Evolutionary conservation across 1,284 basidiomycete genomes (phyloP).

Genomic region (Chalciporus sp.): DNA sequence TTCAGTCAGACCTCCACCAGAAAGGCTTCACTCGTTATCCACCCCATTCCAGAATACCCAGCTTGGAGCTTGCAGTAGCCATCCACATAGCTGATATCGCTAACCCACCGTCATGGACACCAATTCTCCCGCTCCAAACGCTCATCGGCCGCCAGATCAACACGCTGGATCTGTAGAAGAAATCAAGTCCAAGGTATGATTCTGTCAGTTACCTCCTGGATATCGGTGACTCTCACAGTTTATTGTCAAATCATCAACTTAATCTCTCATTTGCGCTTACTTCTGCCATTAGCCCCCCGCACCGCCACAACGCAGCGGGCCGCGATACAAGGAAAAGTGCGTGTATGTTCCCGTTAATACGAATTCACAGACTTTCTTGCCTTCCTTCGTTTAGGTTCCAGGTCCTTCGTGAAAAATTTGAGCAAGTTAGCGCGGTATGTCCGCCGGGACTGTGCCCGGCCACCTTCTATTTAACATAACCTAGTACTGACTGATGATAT

Average conservation of each 20-base stretch:
- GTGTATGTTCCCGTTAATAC: slow-evolving; percentile 13
- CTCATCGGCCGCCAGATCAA: slow-evolving; percentile 4
- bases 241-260: neutral
- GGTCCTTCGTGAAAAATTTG: slow-evolving; percentile 53
- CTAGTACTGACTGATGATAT: neutral
- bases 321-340: slow-evolving; percentile 38
- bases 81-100: neutral
- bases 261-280: neutral
- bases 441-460: neutral
- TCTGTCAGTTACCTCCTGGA: neutral
- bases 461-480: neutral
- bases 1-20: too few relatives aligned
- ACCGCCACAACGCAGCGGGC: slow-evolving; percentile 22
- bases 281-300: slow-evolving; percentile 11
- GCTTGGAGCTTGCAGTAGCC: neutral
- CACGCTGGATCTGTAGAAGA: slow-evolving; percentile 19
- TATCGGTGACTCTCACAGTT: slow-evolving; percentile 6
- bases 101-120: slow-evolving; percentile 19
- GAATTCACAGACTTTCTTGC: neutral
- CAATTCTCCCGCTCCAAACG: slow-evolving; percentile 14
- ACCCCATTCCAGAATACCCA: neutral
- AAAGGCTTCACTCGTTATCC: too few relatives aligned
- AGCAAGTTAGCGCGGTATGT: slow-evolving; percentile 52
- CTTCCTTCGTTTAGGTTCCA: slow-evolving; percentile 45
- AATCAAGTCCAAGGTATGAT: slow-evolving; percentile 28